Evolutionary conservation across 441 rosid genomes (phyloP), one percentile per base, ranked within the genome.

Genomic region (Jatropha multifida): DNA sequence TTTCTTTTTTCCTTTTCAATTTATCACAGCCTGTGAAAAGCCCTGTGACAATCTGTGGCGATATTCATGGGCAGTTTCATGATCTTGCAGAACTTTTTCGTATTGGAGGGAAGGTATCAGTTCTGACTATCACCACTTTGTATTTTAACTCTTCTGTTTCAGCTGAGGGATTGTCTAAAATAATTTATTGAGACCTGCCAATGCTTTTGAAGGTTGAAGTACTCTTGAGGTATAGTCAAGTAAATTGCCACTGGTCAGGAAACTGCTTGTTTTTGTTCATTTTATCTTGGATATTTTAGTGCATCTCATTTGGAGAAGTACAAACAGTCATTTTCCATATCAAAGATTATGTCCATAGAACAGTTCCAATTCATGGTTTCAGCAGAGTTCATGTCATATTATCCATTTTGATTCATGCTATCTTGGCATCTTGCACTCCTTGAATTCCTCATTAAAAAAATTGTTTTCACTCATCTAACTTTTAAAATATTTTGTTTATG

Each of bases 31-130:
- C 98, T 81, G 98, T 92, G 74, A 94, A 89, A 86, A 92, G 97
- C 82, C 98, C 97, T 69, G 95, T 93, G 79, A 94, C 98, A 79
- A 90, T 94, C 74, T 90, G 98, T 70, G 96, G 96, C 72, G 96
- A 94, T 85, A 94, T 94, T 77, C 97, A 94, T 76, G 96, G 97
- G 82, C 98, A 94, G 83, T 94, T 94, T 70, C 97, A 94, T 87
- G 98, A 94, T 87, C 97, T 92, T 82, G 96, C 96, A 0, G 98
- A 94, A 86, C 98, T 94, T 79, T 94, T 94, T 84, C 94, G 94
- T 60, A 94, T 94, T 74, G 97, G 98, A 46, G 98, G 98, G 80
- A 92, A 90, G 98, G 98, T 94, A 88, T 70, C 67, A 38, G 76
- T 74, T 70, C 73, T 74, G 78, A 65, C 69, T 42, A 65, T 68